Percentiles rank a stretch among this genome's conserved stretches.
These are phyloP conservation scores for Eudorina sp. DNA, from an alignment of 139 green algal species.

Conservation along the genomic window DNA sequence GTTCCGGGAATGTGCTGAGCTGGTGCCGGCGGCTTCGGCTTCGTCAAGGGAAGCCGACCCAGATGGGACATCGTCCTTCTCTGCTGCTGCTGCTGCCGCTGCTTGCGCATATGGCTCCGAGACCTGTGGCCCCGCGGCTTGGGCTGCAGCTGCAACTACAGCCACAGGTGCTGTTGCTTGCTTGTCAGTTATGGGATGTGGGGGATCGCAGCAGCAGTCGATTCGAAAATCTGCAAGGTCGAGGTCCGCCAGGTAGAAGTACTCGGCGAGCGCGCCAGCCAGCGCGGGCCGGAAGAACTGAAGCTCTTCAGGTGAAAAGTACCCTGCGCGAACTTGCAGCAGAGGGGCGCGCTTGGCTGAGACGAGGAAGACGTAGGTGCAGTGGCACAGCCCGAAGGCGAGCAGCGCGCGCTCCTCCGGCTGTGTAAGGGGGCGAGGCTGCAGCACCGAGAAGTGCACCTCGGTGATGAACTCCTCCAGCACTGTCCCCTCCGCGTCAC, in stretches of 20 bases:
- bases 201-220: not conserved
- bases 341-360: not conserved
- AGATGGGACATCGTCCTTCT: too few relatives aligned
- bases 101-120: too few relatives aligned
- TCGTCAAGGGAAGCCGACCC: too few relatives aligned
- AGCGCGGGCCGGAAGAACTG: not conserved
- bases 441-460: not conserved
- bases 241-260: conserved; percentile 14
- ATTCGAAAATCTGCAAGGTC: not conserved
- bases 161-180: not conserved
- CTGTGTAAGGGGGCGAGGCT: not conserved
- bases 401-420: not conserved
- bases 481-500: not conserved
- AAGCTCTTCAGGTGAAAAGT: not conserved
- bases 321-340: not conserved
- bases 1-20: too few relatives aligned
- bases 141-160: not conserved
- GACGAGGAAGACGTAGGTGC: not conserved
- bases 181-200: not conserved
- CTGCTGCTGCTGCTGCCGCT: not conserved
- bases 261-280: not conserved
- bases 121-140: not conserved
- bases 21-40: too few relatives aligned
- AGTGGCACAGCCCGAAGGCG: conserved; percentile 5
- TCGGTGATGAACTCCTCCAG: not conserved